Evolutionary conservation across 2,329 filamentous ascomycete genomes (phyloP), one percentile per base, ranked within the genome.

Genomic region (Periconia sp.): DNA sequence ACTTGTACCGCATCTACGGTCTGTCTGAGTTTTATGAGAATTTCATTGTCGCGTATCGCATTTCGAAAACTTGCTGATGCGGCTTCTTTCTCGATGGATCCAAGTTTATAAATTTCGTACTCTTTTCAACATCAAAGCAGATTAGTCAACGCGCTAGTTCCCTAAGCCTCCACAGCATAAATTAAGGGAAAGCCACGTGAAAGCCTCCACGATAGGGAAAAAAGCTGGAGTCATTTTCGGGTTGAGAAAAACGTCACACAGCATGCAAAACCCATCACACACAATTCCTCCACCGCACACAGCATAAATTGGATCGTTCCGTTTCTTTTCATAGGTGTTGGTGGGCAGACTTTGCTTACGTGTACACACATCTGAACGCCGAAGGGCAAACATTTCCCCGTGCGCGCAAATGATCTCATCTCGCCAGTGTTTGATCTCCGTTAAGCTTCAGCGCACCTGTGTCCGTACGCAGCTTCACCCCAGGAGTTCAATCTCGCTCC

Each of bases 341-440:
- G 42, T 27, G 20, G 42, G 33, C 19, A 45, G 43, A 45, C 43
- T 23, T 45, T 23, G 43, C 43, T 45, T 45, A 45, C 31, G 8
- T 45, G 17, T 23, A 13, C 14, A 23, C 14, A n/a, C 30, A 33
- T 27, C 14, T n/a, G 41, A n/a, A 40, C 13, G 45, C 15, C 14
- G 37, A 44, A 46, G 51, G 52, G 47, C 10, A 35, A 54, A 54
- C 45, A 30, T 31, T 47, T 43, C 10, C 41, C 41, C 35, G 33
- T 37, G 33, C 33, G 15, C 33, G 15, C 30, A 37, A 52, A 55
- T 46, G 42, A 55, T 44, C 43, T 69, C 62, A 72, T 70, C 55
- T 69, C 68, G 60, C 49, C 46, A 44, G 35, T 20, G 45, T 47
- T 47, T 47, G 45, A 47, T 48, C 46, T 48, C 46, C 33, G n/a